Conservation (phyloP, 2,329 filamentous ascomycete genomes). For the Fusarium chuoi region DNA sequence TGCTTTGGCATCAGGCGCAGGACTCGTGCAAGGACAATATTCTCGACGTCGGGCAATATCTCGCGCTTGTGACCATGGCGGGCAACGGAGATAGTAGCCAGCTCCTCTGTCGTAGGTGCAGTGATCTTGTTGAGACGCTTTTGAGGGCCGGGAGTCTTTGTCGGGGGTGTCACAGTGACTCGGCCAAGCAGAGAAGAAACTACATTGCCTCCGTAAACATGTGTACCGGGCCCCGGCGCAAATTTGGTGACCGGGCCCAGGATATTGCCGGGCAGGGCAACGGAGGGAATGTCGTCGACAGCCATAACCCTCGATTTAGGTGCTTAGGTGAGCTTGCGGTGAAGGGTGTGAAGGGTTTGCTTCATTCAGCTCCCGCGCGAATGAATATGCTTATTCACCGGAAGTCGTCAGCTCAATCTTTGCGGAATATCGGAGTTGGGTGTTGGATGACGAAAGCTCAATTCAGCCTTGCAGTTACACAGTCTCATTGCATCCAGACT, state of each 20-base stretch:
- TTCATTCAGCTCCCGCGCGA: conserved; percentile 9
- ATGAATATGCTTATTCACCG: conserved; percentile 10
- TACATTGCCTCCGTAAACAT: conserved; percentile 79
- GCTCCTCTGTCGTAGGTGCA: conserved; percentile 54
- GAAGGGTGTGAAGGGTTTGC: background rate
- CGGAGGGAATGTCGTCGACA: conserved; percentile 53
- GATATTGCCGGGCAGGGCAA: conserved; percentile 84
- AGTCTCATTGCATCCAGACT: background rate
- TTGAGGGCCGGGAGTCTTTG: conserved; percentile 59
- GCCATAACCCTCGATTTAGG: conserved; percentile 37
- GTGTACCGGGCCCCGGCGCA: conserved; percentile 82
- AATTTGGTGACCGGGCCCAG: conserved; percentile 76
- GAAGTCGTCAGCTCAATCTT: conserved; percentile 13
- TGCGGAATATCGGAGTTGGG: background rate
- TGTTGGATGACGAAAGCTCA: conserved; percentile 21
- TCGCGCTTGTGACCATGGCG: conserved; percentile 67
- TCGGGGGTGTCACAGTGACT: conserved; percentile 65
- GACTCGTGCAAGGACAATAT: conserved; percentile 84
- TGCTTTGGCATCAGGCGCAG: conserved; percentile 87
- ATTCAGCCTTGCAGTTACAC: conserved; percentile 28
- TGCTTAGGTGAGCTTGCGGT: conserved; percentile 26
- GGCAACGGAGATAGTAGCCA: conserved; percentile 67
- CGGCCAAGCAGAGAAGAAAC: conserved; percentile 85
- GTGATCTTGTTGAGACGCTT: conserved; percentile 70
- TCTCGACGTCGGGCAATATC: conserved; percentile 83